Evolutionary conservation across 2,329 filamentous ascomycete species (phyloP).

Genomic region (Aspergillus hortae): DNA sequence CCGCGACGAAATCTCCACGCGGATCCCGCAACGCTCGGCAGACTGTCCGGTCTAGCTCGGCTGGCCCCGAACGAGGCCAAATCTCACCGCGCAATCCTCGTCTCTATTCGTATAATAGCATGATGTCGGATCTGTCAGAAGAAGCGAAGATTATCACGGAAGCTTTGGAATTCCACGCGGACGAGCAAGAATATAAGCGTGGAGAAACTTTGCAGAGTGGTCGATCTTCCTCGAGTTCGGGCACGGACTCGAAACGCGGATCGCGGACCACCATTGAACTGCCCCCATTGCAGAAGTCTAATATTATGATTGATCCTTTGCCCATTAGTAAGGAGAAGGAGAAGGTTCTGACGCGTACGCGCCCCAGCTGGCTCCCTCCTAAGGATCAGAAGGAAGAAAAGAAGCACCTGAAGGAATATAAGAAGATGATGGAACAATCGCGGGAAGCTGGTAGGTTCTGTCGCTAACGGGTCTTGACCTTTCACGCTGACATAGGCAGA

Average conservation of each 20-base stretch:
- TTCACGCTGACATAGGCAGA: constrained; percentile 33
- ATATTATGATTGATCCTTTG: constrained; percentile 63
- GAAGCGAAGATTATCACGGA: constrained; percentile 60
- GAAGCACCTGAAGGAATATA: constrained; percentile 73
- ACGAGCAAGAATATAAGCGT: constrained; percentile 43
- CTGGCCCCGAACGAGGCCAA: constrained; percentile 40
- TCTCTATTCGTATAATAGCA: constrained; percentile 58
- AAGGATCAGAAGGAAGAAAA: constrained; percentile 85
- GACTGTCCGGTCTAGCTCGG: constrained; percentile 33
- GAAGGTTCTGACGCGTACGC: constrained; percentile 62
- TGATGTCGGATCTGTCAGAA: constrained; percentile 55
- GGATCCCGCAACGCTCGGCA: constrained; percentile 29
- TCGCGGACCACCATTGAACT: constrained; percentile 46
- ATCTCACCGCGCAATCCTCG: constrained; percentile 42
- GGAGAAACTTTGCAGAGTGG: constrained; percentile 48
- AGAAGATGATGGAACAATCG: constrained; percentile 62
- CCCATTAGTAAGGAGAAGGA: constrained; percentile 66
- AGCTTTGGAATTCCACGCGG: constrained; percentile 56
- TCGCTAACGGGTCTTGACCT: neutral
- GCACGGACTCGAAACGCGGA: constrained; percentile 35
- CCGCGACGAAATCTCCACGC: constrained; percentile 22
- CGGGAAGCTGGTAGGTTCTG: constrained; percentile 51
- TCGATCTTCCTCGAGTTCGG: constrained; percentile 31
- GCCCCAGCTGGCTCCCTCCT: constrained; percentile 64
- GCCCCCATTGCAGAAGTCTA: constrained; percentile 60